These are phyloP conservation scores for Rhododendron henanense DNA, from an alignment of 148 eudicot species.

Conservation along the genomic window DNA sequence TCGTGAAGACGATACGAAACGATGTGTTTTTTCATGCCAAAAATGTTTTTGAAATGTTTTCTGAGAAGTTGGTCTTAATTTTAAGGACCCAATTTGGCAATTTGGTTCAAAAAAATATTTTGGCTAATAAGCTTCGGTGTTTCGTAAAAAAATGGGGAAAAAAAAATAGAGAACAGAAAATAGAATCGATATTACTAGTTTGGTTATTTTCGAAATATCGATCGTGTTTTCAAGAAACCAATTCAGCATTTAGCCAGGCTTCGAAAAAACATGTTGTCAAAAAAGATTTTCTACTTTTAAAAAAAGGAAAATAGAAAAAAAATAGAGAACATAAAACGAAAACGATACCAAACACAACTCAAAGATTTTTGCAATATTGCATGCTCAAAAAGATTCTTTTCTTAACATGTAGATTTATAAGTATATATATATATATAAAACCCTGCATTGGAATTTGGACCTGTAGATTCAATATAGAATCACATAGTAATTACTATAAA, in stretches of 20 bases:
- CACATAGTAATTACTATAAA: not conserved
- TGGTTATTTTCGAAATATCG: not conserved
- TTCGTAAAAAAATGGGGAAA: not conserved
- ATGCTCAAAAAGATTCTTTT: not conserved
- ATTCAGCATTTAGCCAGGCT: not conserved
- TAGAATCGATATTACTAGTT: not conserved
- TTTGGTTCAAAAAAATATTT: not conserved
- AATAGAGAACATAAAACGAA: not conserved
- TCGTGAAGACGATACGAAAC: not conserved
- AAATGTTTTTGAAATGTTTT: not conserved
- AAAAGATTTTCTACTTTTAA: not conserved
- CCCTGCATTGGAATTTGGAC: not conserved
- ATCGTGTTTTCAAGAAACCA: not conserved
- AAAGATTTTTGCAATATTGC: not conserved
- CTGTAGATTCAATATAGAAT: constrained; percentile 2
- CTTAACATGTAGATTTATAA: not conserved
- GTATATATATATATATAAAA: not conserved
- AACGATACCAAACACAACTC: not conserved
- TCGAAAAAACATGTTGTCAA: not conserved
- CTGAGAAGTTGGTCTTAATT: not conserved
- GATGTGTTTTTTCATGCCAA: too few relatives aligned
- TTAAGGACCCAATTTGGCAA: not conserved
- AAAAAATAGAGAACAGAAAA: not conserved
- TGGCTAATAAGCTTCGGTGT: not conserved
- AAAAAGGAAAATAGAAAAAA: not conserved